phyloP scores from a whole-genome alignment of 306 rosid genomes.

The Citrullus mucosospermus region DNA sequence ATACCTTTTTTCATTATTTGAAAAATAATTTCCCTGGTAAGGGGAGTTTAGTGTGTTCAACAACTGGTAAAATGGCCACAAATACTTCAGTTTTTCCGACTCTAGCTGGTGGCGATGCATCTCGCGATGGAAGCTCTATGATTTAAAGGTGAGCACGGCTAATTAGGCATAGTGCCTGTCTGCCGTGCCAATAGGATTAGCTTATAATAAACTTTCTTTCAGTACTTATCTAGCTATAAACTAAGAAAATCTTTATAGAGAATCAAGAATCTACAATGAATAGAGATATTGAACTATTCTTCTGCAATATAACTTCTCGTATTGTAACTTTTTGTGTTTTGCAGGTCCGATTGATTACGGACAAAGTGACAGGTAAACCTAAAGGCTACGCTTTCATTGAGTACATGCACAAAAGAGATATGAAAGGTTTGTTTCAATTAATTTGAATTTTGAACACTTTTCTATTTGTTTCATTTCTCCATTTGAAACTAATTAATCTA shows the following conservation, averaged over 20 bases:
- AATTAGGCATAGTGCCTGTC: slow-evolving; percentile 99
- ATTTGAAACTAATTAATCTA: background rate
- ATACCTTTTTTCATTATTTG: slow-evolving; percentile 30
- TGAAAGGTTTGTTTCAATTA: slow-evolving; percentile 60
- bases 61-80: slow-evolving; percentile 85
- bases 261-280: background rate
- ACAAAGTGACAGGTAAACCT: slow-evolving; percentile 64
- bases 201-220: slow-evolving; percentile 11
- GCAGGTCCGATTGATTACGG: slow-evolving; percentile 79
- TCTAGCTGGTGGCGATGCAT: slow-evolving; percentile 97
- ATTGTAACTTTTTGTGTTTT: slow-evolving; percentile 12
- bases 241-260: background rate
- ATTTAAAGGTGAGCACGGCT: slow-evolving; percentile 99
- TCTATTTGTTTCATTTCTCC: background rate
- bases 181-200: slow-evolving; percentile 99
- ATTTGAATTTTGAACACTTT: background rate
- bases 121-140: slow-evolving; percentile 74
- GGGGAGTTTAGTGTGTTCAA: slow-evolving; percentile 71
- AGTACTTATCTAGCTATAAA: slow-evolving; percentile 9
- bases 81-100: slow-evolving; percentile 84
- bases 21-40: slow-evolving; percentile 79
- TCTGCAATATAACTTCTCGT: slow-evolving; percentile 16
- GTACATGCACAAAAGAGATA: slow-evolving; percentile 88
- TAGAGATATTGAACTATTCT: slow-evolving; percentile 9
- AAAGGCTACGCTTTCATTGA: slow-evolving; percentile 93